phyloP scores from a whole-genome alignment of 2,329 filamentous ascomycete species.

The Talaromyces verruculosus region DNA sequence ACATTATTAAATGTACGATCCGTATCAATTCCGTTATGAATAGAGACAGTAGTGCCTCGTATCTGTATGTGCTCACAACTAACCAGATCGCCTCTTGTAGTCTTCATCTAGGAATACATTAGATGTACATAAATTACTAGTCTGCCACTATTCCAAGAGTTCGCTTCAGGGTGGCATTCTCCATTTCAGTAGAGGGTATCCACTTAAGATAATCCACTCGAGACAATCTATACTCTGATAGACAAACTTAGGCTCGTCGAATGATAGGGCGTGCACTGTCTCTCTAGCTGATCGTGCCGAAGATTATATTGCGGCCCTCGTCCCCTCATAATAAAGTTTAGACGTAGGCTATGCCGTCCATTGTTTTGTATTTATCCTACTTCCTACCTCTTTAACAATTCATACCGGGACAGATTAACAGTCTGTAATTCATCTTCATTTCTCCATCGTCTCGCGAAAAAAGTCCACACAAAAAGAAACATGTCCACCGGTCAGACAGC shows the following conservation, averaged over 20 bases:
- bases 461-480: background rate
- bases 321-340: constrained; percentile 1
- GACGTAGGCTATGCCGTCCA: background rate
- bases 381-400: background rate
- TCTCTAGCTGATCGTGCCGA: background rate
- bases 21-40: background rate
- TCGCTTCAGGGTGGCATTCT: constrained; percentile 1
- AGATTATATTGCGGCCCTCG: background rate
- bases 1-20: background rate
- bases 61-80: background rate
- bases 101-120: constrained; percentile 3
- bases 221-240: background rate
- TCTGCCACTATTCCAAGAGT: background rate
- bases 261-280: background rate
- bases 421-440: background rate
- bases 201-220: background rate
- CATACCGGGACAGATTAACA: background rate
- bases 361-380: background rate
- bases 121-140: constrained; percentile 6
- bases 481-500: background rate
- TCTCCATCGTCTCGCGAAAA: background rate
- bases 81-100: background rate
- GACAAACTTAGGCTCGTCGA: background rate
- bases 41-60: background rate
- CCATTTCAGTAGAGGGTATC: background rate